Base-by-base conservation (phyloP, 441 rosid genomes). In the Arabidopsis lyrata region DNA sequence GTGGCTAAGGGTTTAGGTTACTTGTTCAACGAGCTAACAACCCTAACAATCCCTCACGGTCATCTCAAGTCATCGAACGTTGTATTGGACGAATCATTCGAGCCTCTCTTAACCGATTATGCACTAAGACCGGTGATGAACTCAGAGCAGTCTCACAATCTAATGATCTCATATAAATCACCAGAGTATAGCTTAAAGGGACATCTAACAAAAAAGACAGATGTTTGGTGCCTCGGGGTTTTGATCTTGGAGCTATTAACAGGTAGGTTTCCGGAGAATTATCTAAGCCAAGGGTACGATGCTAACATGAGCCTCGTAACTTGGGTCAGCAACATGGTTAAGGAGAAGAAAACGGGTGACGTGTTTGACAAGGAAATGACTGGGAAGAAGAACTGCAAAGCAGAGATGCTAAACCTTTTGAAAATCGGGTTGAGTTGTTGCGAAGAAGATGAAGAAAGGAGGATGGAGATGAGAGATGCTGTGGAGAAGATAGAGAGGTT, bases 61-160 rank as follows among this genome's bases (percentile, higher is more conserved):
- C 98, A 95, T 78, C 85, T 93, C 13, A 95, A 95, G 78, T 93
- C 98, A 65, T 95, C 99, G 5, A 95, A 95, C 56, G 97, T 95
- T 16, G 90, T 95, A 32, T 80, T 95, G 0, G 80, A 84, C 54
- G 79, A 83, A 16, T 78, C 80, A 50, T 81, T 77, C 4, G 90
- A 88, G 78, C 96, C 99, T 2, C 75, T 85, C 18, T 63, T 95
- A 14, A 83, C 89, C 0, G 99, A 95, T 32, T 95, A 91, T 44
- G 86, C 95, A 5, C 74, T 93, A 20, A 70, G 89, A 34, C 92
- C 97, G 0, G 82, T 93, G 73, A 86, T 87, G 80, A 93, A 89
- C 85, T 82, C 87, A 1, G 92, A 91, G 14, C 83, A 84, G 0
- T 90, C 95, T 8, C 95, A 83, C 74, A 72, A 50, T 41, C 80